These are phyloP conservation scores for Corynespora cassiicola DNA, from an alignment of 2,329 filamentous ascomycete genomes.

Conservation along the genomic window DNA sequence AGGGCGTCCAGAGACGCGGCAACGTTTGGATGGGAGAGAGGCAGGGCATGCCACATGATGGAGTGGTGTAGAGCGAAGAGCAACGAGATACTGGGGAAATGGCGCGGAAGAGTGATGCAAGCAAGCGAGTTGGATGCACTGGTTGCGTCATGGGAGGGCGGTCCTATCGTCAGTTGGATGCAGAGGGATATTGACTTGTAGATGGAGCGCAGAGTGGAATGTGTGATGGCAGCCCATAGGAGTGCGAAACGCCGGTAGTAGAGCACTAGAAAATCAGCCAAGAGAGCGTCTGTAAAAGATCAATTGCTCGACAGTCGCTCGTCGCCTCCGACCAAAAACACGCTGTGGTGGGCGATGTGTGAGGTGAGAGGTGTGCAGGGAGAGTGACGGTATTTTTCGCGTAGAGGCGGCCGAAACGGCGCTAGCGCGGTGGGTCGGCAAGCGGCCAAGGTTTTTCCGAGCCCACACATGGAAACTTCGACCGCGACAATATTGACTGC, in stretches of 20 bases:
- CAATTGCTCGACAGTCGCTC: too few species aligned
- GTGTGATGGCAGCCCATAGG: too few species aligned
- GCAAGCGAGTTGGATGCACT: background rate
- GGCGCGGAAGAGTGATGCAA: constrained; percentile 1
- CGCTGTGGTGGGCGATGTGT: too few species aligned
- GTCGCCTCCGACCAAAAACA: too few species aligned
- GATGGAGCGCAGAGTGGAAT: too few species aligned
- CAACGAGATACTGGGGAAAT: constrained; percentile 3
- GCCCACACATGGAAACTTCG: constrained; percentile 18
- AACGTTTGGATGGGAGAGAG: background rate
- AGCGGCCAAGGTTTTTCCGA: constrained; percentile 20
- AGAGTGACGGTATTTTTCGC: background rate
- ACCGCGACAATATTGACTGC: constrained; percentile 12
- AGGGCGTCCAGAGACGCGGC: constrained; percentile 2
- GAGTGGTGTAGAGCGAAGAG: constrained; percentile 2
- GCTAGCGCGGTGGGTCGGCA: constrained; percentile 9
- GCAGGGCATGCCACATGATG: constrained; percentile 2
- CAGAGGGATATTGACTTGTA: background rate
- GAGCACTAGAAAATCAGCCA: too few species aligned
- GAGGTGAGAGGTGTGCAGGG: background rate
- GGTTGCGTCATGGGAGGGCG: constrained; percentile 3
- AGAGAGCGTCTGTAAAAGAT: too few species aligned
- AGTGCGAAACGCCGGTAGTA: too few species aligned
- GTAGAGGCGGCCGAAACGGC: constrained; percentile 2
- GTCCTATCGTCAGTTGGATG: constrained; percentile 2